Conservation (phyloP, 345 rosid genomes). For the Raphanus sativus region DNA sequence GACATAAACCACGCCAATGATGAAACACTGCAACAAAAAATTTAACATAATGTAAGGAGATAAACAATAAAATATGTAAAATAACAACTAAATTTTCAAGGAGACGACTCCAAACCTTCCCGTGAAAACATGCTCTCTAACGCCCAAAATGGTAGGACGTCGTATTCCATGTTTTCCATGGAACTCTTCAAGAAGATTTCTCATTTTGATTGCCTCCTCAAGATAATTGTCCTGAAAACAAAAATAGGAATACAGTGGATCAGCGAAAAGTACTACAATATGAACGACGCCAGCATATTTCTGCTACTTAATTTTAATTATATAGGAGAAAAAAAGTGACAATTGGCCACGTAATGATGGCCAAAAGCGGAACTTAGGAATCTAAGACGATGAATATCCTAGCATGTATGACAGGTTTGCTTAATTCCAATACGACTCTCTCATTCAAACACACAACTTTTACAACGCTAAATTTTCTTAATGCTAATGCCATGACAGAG, state of each 20-base stretch:
- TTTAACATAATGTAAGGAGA: conserved; percentile 29
- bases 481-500: conserved; percentile 7
- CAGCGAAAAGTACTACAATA: neutral
- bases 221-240: conserved; percentile 81
- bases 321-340: conserved; percentile 4
- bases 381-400: conserved; percentile 19
- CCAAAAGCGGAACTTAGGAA: conserved; percentile 7
- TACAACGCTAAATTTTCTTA: neutral
- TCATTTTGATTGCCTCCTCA: conserved; percentile 97
- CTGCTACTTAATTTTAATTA: conserved; percentile 8
- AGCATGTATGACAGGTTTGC: conserved; percentile 14
- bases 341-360: conserved; percentile 13
- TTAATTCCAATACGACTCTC: conserved; percentile 4
- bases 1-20: conserved; percentile 99
- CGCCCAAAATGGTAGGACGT: conserved; percentile 94
- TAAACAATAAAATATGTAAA: conserved; percentile 8
- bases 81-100: neutral
- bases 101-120: conserved; percentile 67
- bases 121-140: conserved; percentile 89
- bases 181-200: conserved; percentile 97
- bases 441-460: conserved; percentile 9
- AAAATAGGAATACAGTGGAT: conserved; percentile 24
- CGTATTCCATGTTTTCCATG: conserved; percentile 90
- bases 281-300: neutral
- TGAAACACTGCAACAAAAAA: conserved; percentile 77